Base-by-base conservation (phyloP, 148 eudicot genomes). In the Chenopodium suecicum region DNA sequence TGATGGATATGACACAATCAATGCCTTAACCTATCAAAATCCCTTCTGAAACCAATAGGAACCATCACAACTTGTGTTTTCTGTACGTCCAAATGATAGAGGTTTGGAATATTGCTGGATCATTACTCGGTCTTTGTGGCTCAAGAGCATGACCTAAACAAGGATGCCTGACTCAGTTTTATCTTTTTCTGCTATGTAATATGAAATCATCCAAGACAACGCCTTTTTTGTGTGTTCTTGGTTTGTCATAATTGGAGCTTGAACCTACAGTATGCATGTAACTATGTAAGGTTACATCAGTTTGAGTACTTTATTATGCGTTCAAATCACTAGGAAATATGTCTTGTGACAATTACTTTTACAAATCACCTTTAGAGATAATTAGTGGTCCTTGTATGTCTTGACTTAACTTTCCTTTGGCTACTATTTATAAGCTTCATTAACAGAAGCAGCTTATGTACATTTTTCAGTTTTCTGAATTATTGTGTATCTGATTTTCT, bases 151-250 rank as follows among this genome's bases (percentile, higher is more conserved):
- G 73, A 47, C 44, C 62, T 46, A 64, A 65, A 29, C 48, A 56
- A 80, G 77, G 64, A 23, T 32, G 27, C 58, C 48, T 48, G 48
- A 67, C 32, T 79, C 29, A n/a, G 80, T 46, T 83, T 83, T 73
- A 32, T 50, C 77, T 76, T 74, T 58, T 72, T 20, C 25, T 17
- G 70, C 41, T 37, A 62, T 78, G 78, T 77, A 84, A 56, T 77
- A 80, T 66, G 73, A 82, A 69, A 65, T 60, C 60, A 85, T 86
- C 88, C 82, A 83, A 86, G 90, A 88, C 85, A 58, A 82, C 82
- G 84, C 82, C 92, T 89, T 92, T 89, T 88, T 84, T 47, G 90
- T 87, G 80, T 82, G 88, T 85, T 86, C 85, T 83, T 85, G 86
- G 91, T 85, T 80, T 66, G 75, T 82, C 75, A 63, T 74, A 54